Evolutionary conservation across 2,329 filamentous ascomycete species (phyloP), one percentile per base, ranked within the genome.

Genomic region (Pezicula radicicola): DNA sequence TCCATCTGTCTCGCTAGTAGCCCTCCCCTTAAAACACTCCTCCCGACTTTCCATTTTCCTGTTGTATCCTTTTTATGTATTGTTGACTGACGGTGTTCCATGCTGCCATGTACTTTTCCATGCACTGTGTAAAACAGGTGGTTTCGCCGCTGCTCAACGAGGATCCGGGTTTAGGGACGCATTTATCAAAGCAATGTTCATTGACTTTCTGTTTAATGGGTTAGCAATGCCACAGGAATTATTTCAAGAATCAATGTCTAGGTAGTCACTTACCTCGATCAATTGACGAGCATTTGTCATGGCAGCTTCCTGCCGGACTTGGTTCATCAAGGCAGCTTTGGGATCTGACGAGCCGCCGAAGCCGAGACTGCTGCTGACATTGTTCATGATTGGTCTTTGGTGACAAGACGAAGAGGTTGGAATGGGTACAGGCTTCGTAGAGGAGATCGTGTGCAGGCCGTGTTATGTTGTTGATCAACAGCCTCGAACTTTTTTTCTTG

Each of bases 71-170:
- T 18, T 50, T 70, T 64, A 90, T 81, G 68, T 90, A 91, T 39
- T 84, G 77, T 45, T 77, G 70, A 73, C 85, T 88, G 64, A 89
- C 84, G 57, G 80, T 74, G 72, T 91, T 91, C 89, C 89, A 93
- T 10, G 87, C 80, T 30, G 78, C 74, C 77, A 92, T 89, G 77
- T 92, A 93, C 72, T 92, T 92, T 64, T 92, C 88, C 83, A 91
- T 89, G 75, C 89, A 93, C 55, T 80, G 77, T 18, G 80, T 88
- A 65, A 89, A 78, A 74, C 89, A 93, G 19, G 80, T 76, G 66
- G 83, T 76, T 69, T 93, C 89, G 70, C 79, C 71, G 70, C 78
- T 81, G 46, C 60, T 64, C 51, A 92, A 72, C 49, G 81, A 83
- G 46, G 77, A 69, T 52, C 87, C 85, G 49, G 89, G 86, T 65